Conservation (phyloP, 371 early-diverging fungal genomes). For the Phascolomyces articulosus region DNA sequence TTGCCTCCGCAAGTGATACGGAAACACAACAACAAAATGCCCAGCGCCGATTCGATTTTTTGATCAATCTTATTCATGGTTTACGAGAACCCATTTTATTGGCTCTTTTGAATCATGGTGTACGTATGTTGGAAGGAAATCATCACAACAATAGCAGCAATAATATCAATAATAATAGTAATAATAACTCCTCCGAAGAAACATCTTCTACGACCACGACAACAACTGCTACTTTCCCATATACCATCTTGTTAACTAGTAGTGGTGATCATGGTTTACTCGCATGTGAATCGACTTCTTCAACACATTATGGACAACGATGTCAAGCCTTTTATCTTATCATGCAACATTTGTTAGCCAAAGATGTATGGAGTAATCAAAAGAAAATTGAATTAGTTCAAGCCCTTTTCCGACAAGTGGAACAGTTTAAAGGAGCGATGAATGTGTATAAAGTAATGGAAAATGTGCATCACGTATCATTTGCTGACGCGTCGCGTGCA, state of each 20-base stretch:
- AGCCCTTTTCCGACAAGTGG: conserved; percentile 52
- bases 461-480: conserved; percentile 41
- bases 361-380: conserved; percentile 46
- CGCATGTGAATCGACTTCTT: conserved; percentile 21
- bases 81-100: conserved; percentile 40
- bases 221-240: conserved; percentile 48
- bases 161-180: no score
- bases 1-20: conserved; percentile 44
- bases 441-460: conserved; percentile 58
- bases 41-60: conserved; percentile 41
- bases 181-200: conserved; percentile 10
- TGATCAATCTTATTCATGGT: conserved; percentile 45
- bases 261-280: not conserved
- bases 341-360: conserved; percentile 58
- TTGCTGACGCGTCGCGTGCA: conserved; percentile 49
- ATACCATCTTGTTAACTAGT: conserved; percentile 47
- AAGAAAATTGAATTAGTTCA: conserved; percentile 57
- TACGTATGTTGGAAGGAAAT: conserved; percentile 41
- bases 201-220: not conserved
- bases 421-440: conserved; percentile 42
- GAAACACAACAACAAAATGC: conserved; percentile 27
- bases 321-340: conserved; percentile 56
- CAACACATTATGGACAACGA: conserved; percentile 37
- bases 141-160: conserved; percentile 16
- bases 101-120: conserved; percentile 40